phyloP scores from a whole-genome alignment of 768 basidiomycete genomes.

The Albatrellus ellisii region DNA sequence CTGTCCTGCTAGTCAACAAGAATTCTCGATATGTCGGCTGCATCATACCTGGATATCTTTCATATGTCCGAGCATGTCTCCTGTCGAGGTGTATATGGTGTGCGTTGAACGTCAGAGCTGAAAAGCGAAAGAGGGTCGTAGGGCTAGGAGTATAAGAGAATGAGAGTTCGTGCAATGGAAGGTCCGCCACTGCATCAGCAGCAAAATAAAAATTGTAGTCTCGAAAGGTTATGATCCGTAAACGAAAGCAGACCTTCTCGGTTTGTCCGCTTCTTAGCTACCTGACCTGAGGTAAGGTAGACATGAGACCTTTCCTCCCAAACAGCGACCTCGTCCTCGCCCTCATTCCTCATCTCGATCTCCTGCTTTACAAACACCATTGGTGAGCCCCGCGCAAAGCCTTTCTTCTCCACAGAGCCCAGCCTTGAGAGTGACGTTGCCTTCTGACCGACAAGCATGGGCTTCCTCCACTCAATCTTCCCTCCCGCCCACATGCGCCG shows the following conservation, averaged over 20 bases:
- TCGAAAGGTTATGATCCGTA: not conserved
- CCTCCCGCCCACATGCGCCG: conserved; percentile 80
- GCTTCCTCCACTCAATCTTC: conserved; percentile 46
- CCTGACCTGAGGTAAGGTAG: conserved; percentile 30
- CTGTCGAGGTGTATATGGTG: conserved; percentile 79
- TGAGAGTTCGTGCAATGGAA: conserved; percentile 43
- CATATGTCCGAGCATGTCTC: conserved; percentile 47
- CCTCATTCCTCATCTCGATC: conserved; percentile 37
- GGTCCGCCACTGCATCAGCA: conserved; percentile 29
- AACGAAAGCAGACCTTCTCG: conserved; percentile 28
- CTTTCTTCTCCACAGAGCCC: conserved; percentile 44
- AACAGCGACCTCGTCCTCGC: conserved; percentile 31
- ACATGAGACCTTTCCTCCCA: conserved; percentile 60
- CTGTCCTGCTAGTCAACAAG: conserved; percentile 21
- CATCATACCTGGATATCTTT: conserved; percentile 67
- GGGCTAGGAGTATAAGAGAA: conserved; percentile 55
- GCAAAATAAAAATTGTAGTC: not conserved
- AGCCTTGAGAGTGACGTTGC: conserved; percentile 38
- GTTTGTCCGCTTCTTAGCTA: conserved; percentile 19
- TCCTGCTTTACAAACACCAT: conserved; percentile 67
- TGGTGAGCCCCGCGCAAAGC: conserved; percentile 46
- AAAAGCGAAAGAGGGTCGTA: conserved; percentile 74
- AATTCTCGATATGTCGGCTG: not conserved
- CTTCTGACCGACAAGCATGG: conserved; percentile 39
- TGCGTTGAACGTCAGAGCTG: conserved; percentile 76